Evolutionary conservation across 306 rosid genomes (phyloP).

Genomic region (Myrica gale): DNA sequence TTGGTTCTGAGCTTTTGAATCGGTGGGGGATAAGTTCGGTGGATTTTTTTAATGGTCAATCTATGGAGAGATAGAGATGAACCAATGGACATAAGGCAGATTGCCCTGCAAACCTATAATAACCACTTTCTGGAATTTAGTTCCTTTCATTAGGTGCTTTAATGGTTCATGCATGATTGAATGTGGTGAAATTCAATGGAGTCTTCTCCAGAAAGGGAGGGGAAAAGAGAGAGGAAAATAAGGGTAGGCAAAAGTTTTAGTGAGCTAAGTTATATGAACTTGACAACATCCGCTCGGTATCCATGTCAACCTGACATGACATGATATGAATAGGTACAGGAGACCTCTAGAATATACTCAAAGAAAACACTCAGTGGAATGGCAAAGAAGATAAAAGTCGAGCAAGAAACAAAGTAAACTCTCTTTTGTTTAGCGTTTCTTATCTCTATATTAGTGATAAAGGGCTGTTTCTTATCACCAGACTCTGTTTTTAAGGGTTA

Average conservation of each 20-base stretch:
- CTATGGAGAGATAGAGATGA: not conserved
- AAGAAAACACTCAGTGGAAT: not conserved
- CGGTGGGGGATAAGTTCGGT: not conserved
- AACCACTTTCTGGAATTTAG: not conserved
- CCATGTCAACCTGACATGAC: not conserved
- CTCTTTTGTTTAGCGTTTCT: not conserved
- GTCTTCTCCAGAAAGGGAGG: not conserved
- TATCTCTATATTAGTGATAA: not conserved
- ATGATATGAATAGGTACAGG: not conserved
- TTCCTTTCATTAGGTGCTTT: not conserved
- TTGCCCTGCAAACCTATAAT: not conserved
- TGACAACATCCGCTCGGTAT: not conserved
- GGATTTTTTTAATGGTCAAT: not conserved
- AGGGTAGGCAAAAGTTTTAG: not conserved
- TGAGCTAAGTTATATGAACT: not conserved
- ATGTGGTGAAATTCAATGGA: not conserved
- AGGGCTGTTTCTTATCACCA: not conserved
- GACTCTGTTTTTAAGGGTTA: not conserved
- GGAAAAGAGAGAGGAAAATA: too few species aligned
- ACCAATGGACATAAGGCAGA: not conserved
- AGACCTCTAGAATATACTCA: not conserved
- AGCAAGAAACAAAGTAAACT: not conserved
- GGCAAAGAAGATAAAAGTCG: not conserved
- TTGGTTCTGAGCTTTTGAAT: slow-evolving; percentile 14
- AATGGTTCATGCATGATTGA: not conserved